phyloP scores from a whole-genome alignment of 441 rosid genomes.

The Dalechampia spathulata region DNA sequence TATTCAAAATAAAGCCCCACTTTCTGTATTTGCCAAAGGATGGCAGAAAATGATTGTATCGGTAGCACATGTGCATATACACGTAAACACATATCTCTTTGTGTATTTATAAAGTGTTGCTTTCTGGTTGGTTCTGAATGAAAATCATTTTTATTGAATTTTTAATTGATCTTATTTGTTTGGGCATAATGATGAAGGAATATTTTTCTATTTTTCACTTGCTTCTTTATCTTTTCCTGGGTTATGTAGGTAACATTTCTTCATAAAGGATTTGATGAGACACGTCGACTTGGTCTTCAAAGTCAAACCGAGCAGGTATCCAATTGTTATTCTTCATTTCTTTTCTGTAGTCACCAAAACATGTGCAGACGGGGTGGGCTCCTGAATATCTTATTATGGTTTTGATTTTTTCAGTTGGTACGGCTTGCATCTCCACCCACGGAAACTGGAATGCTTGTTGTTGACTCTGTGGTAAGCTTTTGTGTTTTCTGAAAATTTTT shows the following conservation, averaged over 20 bases:
- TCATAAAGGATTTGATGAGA: conserved; percentile 98
- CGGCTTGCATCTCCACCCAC: conserved; percentile 28
- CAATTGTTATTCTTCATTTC: background rate
- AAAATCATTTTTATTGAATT: background rate
- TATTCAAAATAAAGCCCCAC: background rate
- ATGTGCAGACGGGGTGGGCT: background rate
- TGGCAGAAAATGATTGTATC: background rate
- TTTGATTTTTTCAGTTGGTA: conserved; percentile 13
- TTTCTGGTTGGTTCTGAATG: background rate
- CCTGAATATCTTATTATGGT: background rate
- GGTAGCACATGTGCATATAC: background rate
- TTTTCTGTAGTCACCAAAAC: background rate
- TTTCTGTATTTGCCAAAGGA: background rate
- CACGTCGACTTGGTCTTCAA: conserved; percentile 86
- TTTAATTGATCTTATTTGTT: background rate
- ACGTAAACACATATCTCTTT: too few relatives aligned
- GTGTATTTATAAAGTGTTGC: background rate
- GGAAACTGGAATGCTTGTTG: conserved; percentile 97
- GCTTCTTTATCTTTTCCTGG: background rate
- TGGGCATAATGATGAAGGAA: background rate
- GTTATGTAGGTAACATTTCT: conserved; percentile 61
- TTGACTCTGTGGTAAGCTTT: conserved; percentile 73
- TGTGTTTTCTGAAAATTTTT: conserved; percentile 3
- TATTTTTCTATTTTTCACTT: background rate
- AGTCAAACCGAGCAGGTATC: conserved; percentile 85